Base-by-base conservation (phyloP, 2,329 filamentous ascomycete genomes). In the Phaeosphaeria sp. region DNA sequence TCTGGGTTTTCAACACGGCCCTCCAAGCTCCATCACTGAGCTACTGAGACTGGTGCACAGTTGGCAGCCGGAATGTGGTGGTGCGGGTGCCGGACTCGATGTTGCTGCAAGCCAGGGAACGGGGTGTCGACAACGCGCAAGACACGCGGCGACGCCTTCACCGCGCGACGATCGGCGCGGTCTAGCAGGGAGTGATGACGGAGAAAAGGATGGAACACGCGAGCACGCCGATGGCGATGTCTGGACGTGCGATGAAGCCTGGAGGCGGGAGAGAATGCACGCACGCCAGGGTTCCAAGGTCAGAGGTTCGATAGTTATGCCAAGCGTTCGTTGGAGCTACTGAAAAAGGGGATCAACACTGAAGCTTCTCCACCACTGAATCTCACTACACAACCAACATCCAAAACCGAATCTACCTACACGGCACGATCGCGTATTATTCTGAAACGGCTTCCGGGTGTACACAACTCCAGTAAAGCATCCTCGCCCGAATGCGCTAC, bases 11-110 rank as follows among this genome's bases (percentile, higher is more conserved):
- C 63, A 74, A 64, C 68, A 71, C 59, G 45, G 45, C 39, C 53
- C 56, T 60, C 59, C 66, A 55, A 60, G 56, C 65, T 58, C 65
- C 66, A 70, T 73, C 60, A 72, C 68, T 62, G 70, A 70, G 52
- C 59, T 60, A 62, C 46, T 51, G 53, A 49, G 20, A 53, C 49
- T 43, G 39, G 30, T 52, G 56, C 53, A 53, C 49, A 48, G 52
- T 22, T 25, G 54, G 47, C 46, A 53, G 62, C 44, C 44, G 22
- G 15, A 2, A 44, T 44, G 42, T 44, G 43, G 43, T 49, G 56
- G 57, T 45, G 56, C 53, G 50, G 58, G 57, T 58, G 59, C 48
- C 44, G 58, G 60, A 61, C 59, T 66, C 66, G 67, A 64, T 51
- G 55, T 56, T 56, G 60, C 61, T 63, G 59, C 62, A 55, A 55